Evolutionary conservation across 164 flowering plant species (phyloP).

Genomic region (Vitis labrusca): DNA sequence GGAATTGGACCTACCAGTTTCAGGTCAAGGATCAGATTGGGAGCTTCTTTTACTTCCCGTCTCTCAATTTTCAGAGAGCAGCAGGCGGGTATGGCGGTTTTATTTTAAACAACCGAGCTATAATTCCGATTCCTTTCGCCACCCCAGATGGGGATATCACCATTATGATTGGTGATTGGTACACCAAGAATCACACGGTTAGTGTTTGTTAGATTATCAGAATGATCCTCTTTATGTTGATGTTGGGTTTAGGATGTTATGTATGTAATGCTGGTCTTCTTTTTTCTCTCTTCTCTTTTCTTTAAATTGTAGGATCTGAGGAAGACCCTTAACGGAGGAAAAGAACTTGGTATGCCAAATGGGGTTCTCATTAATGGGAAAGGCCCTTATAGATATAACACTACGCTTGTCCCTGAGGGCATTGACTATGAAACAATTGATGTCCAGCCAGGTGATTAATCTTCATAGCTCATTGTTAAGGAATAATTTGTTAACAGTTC

Average conservation of each 20-base stretch:
- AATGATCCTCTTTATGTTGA: not conserved
- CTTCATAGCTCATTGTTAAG: not conserved
- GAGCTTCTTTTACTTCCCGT: slow-evolving; percentile 95
- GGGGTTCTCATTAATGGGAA: slow-evolving; percentile 96
- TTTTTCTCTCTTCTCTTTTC: no score
- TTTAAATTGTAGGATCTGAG: slow-evolving; percentile 60
- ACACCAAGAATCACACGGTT: slow-evolving; percentile 81
- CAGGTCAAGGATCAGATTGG: slow-evolving; percentile 99
- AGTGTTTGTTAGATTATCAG: slow-evolving; percentile 23
- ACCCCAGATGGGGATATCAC: slow-evolving; percentile 79
- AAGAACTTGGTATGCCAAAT: slow-evolving; percentile 92
- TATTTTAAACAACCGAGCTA: slow-evolving; percentile 62
- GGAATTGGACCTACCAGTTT: slow-evolving; percentile 95
- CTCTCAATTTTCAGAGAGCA: slow-evolving; percentile 83
- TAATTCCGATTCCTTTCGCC: slow-evolving; percentile 78
- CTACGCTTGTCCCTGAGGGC: slow-evolving; percentile 82
- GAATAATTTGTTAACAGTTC: not conserved
- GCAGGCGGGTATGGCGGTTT: slow-evolving; percentile 88
- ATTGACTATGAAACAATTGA: slow-evolving; percentile 72
- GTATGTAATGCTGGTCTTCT: not conserved
- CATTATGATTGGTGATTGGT: slow-evolving; percentile 91
- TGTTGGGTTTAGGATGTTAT: not conserved
- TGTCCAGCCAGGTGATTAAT: slow-evolving; percentile 72
- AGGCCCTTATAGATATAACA: slow-evolving; percentile 89
- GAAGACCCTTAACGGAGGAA: slow-evolving; percentile 67